Evolutionary conservation across 2,329 filamentous ascomycete species (phyloP), one percentile per base, ranked within the genome.

Genomic region (Sphaceloma murrayae): DNA sequence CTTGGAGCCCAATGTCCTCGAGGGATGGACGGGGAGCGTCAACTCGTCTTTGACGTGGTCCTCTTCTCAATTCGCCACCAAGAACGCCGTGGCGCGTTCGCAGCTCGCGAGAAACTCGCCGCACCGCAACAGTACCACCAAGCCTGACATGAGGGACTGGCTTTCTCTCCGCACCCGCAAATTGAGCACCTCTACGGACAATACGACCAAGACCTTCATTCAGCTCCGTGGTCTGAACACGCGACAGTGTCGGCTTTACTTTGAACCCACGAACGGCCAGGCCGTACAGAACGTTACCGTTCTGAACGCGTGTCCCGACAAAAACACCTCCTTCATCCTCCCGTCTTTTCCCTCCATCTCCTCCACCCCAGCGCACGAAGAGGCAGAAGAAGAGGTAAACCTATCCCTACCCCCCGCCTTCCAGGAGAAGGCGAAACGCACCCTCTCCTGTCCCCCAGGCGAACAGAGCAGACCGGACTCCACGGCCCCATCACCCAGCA

Each of bases 231-330:
- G 82, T 3, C 62, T 71, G 43, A 84, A 94, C 56, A 93, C 85
- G 21, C 80, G 86, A 53, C 75, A 78, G 6, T 96, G 89, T 63
- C 78, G 78, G 31, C 58, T 96, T 14, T 65, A 75, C 27, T 86
- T 93, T 56, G 74, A 84, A 48, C 65, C 65, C n/a, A 76, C 82
- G 0, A 11, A 30, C 5, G 24, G 24, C 2, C 22, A 17, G 11
- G 11, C 5, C 2, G 72, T 94, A 44, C 69, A 67, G 3, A 69
- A 70, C 39, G 78, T 94, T 54, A 62, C 65, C 13, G 75, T 94
- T 24, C 64, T 72, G 10, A 80, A 52, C 31, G 51, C 54, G 13
- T 46, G 50, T n/a, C 26, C 45, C 14, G 26, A 33, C 39, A 17
- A n/a, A n/a, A n/a, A n/a, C n/a, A n/a, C n/a, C n/a, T n/a, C n/a